Base-by-base conservation (phyloP, 495 filamentous ascomycete species). In the Choiromyces venosus region DNA sequence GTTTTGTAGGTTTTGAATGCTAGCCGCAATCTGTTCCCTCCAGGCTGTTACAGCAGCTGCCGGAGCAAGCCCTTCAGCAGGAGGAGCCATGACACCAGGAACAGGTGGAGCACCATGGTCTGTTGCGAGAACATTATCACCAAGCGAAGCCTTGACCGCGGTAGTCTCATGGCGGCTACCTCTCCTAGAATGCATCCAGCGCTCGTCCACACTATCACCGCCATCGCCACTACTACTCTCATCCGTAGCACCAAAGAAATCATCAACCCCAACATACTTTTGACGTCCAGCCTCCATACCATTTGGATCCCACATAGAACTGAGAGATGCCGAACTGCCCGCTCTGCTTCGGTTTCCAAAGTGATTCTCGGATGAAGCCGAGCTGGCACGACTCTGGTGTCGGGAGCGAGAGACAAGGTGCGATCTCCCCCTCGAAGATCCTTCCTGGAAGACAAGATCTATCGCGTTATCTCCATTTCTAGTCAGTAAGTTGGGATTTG, bases 1-100 rank as follows among this genome's bases (percentile, higher is more conserved):
- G 36, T 88, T 90, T 76, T 94, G 93, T 74, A 93, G 86, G 46
- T 93, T 89, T 69, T 94, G 91, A 77, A 95, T 87, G 78, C 95
- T 93, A 4, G 87, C 86, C 61, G 89, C 87, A 25, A 96, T 83
- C 68, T 93, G 90, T 69, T 94, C 91, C 72, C 90, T 88, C 86
- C 92, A 89, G 36, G 78, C 75, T 38, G 91, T 91, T 38, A 88
- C 84, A 82, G 92, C 87, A 37, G 90, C 86, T 2, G 87, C 85
- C 33, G 90, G 87, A 18, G 87, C 85, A 65, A 87, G 85, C 6
- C 84, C 81, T 12, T 82, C 74, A 38, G 77, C 81, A 10, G 81
- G 77, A 65, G 65, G 66, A 76, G 78, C 75, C 69, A 83, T 73
- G 74, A 82, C 44, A 71, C 76, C 78, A 25, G 77, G 66, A 69